These are phyloP conservation scores for Penicillium paneum DNA, from an alignment of 2,329 filamentous ascomycete species.

Conservation along the genomic window DNA sequence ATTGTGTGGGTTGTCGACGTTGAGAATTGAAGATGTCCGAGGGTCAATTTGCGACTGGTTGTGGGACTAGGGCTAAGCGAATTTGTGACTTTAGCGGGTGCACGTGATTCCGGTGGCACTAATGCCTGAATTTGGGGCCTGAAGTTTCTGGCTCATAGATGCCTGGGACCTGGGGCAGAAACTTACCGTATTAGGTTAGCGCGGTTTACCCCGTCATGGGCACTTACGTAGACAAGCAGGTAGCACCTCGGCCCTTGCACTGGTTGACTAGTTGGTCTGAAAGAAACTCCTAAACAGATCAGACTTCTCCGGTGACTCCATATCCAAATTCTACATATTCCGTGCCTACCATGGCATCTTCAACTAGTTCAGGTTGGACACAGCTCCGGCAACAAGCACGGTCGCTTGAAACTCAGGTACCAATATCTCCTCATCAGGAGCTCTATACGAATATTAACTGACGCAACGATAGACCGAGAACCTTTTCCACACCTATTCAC, in stretches of 20 bases:
- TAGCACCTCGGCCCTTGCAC: constrained; percentile 6
- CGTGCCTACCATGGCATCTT: constrained; percentile 48
- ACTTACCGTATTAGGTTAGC: constrained; percentile 1
- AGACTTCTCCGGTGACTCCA: background rate
- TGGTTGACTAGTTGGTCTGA: background rate
- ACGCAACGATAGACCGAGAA: constrained; percentile 67
- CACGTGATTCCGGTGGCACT: constrained; percentile 20
- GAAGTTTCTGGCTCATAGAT: background rate
- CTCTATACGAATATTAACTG: constrained; percentile 10
- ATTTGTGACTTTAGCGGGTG: constrained; percentile 34
- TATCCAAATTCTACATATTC: background rate
- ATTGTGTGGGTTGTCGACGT: constrained; percentile 45
- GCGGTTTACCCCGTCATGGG: constrained; percentile 4
- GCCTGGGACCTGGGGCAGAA: background rate
- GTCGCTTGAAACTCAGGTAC: constrained; percentile 83
- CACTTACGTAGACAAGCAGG: constrained; percentile 9
- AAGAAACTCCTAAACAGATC: background rate
- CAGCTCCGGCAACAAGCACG: constrained; percentile 91
- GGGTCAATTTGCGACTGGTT: constrained; percentile 41
- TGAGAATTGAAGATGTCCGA: constrained; percentile 42
- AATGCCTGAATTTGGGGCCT: background rate
- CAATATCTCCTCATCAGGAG: constrained; percentile 14
- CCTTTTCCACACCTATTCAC: constrained; percentile 70
- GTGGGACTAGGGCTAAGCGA: constrained; percentile 48
- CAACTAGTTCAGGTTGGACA: constrained; percentile 73